Percentiles rank a stretch among this genome's conserved stretches.
phyloP scores from a whole-genome alignment of 495 filamentous ascomycete species.

The Mycothermus thermophilus region DNA sequence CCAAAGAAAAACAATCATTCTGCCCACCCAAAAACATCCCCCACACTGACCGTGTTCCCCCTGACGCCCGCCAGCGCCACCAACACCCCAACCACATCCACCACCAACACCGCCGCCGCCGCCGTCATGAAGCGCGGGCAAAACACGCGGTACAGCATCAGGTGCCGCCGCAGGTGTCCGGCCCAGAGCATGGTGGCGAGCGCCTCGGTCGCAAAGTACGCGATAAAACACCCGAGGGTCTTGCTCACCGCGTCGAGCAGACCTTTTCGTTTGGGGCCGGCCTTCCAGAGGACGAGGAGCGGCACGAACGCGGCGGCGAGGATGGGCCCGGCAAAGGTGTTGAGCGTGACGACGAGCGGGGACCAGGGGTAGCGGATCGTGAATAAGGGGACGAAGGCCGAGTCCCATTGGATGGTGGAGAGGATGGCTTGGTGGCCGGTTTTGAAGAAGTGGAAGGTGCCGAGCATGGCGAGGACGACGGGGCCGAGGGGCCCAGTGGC shows the following conservation, averaged over 20 bases:
- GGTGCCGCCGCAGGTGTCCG: constrained; percentile 68
- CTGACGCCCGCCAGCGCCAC: constrained; percentile 58
- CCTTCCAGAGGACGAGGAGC: constrained; percentile 76
- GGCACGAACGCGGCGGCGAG: constrained; percentile 67
- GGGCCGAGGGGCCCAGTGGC: constrained; percentile 63
- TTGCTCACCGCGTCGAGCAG: constrained; percentile 55
- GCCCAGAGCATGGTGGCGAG: constrained; percentile 81
- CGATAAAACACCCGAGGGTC: constrained; percentile 55
- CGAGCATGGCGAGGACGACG: constrained; percentile 68
- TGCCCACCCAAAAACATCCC: constrained; percentile 78
- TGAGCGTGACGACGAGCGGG: constrained; percentile 66
- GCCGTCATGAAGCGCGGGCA: constrained; percentile 80
- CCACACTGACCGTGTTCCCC: constrained; percentile 59
- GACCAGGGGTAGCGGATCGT: constrained; percentile 80
- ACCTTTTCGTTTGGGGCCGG: constrained; percentile 39
- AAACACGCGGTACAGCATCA: constrained; percentile 98
- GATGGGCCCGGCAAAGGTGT: constrained; percentile 82
- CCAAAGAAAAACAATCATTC: too few relatives aligned
- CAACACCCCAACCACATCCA: constrained; percentile 58
- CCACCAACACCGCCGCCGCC: constrained; percentile 52
- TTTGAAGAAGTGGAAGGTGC: constrained; percentile 90
- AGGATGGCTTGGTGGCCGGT: constrained; percentile 92
- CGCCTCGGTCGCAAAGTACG: constrained; percentile 68
- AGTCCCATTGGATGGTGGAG: constrained; percentile 86
- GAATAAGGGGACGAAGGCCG: constrained; percentile 81